A percentile compares a stretch with the other conserved stretches of the same genome.
Evolutionary conservation across 2,329 filamentous ascomycete genomes (phyloP).

Genomic region (Alternaria alternata): DNA sequence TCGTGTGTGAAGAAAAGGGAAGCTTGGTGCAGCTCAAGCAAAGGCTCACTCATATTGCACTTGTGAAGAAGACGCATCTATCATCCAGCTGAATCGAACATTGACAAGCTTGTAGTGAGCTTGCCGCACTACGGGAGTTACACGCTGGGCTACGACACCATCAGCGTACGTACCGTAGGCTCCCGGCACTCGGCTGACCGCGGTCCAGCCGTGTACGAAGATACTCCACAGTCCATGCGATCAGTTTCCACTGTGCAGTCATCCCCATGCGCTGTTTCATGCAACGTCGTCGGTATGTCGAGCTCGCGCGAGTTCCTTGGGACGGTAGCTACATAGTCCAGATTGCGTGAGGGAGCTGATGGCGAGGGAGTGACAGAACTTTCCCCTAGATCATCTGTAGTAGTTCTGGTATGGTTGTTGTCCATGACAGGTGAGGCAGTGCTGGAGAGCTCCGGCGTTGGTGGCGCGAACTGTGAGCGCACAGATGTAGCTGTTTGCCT

Average conservation of each 20-base stretch:
- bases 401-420: slow-evolving; percentile 19
- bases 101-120: slow-evolving; percentile 36
- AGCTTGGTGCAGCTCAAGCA: slow-evolving; percentile 27
- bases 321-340: slow-evolving; percentile 16
- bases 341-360: slow-evolving; percentile 5
- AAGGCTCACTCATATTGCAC: slow-evolving; percentile 39
- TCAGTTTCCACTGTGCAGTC: slow-evolving; percentile 24
- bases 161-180: slow-evolving; percentile 33
- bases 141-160: slow-evolving; percentile 3
- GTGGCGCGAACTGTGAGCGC: slow-evolving; percentile 25
- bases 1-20: slow-evolving; percentile 17
- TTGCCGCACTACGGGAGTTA: slow-evolving; percentile 30
- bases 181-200: slow-evolving; percentile 35
- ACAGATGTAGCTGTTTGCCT: slow-evolving; percentile 36
- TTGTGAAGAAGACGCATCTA: slow-evolving; percentile 24
- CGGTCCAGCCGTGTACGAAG: slow-evolving; percentile 28
- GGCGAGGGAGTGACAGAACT: slow-evolving; percentile 26
- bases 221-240: slow-evolving; percentile 32
- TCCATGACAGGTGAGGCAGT: slow-evolving; percentile 29
- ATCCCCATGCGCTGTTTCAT: slow-evolving; percentile 23
- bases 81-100: slow-evolving; percentile 29
- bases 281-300: slow-evolving; percentile 23
- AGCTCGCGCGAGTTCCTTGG: slow-evolving; percentile 17
- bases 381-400: slow-evolving; percentile 4
- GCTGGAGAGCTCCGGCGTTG: slow-evolving; percentile 29